phyloP scores from a whole-genome alignment of 345 rosid genomes.

The Eucalyptus erythrocorys region DNA sequence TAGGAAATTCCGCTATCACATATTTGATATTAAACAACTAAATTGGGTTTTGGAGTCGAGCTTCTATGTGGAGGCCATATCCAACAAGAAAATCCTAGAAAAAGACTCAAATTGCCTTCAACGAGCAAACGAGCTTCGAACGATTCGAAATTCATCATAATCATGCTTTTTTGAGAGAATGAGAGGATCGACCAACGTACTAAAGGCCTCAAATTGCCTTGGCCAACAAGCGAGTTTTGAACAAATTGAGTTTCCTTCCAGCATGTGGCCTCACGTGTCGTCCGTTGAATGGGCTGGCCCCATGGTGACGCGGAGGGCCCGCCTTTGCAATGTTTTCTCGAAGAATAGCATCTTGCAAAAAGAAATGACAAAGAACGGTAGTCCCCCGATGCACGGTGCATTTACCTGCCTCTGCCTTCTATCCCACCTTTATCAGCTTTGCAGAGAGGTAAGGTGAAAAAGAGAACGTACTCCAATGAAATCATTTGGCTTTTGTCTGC shows the following conservation, averaged over 20 bases:
- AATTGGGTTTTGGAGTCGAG: background rate
- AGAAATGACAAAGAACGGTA: background rate
- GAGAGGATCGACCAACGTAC: background rate
- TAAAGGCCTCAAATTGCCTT: background rate
- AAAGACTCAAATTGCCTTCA: background rate
- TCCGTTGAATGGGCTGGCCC: background rate
- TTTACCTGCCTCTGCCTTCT: background rate
- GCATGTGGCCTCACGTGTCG: background rate
- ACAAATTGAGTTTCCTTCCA: background rate
- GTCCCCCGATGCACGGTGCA: background rate
- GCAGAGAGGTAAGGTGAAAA: background rate
- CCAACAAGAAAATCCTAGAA: background rate
- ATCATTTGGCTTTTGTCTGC: background rate
- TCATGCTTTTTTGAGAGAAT: background rate
- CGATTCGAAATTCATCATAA: background rate
- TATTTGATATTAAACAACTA: too few species aligned
- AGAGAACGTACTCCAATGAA: background rate
- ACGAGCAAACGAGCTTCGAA: background rate
- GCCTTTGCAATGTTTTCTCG: background rate
- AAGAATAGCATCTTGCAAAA: background rate
- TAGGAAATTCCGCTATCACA: too few species aligned
- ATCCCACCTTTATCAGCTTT: rapidly evolving
- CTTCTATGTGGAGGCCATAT: background rate
- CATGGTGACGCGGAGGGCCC: background rate
- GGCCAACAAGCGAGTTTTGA: too few species aligned